Conservation (phyloP, 78 protist species). For the Dictyostelium capitatum region DNA sequence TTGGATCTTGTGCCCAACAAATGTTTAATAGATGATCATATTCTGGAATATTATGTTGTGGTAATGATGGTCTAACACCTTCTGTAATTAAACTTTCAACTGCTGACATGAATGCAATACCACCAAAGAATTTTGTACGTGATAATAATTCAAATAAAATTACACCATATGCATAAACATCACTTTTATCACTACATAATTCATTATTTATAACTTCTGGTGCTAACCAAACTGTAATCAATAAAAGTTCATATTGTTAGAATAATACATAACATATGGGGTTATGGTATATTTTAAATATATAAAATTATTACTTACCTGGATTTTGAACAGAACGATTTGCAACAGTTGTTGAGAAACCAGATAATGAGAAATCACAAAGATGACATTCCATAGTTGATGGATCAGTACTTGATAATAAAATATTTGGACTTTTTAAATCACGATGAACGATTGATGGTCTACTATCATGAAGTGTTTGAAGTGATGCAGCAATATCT, state of each 20-base stretch:
- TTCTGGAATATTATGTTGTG: conserved; percentile 24
- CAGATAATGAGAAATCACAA: conserved; percentile 73
- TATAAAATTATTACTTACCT: too few species aligned
- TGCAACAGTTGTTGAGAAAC: conserved; percentile 60
- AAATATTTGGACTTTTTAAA: conserved; percentile 66
- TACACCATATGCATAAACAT: conserved; percentile 79
- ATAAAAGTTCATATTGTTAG: too few species aligned
- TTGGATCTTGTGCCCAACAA: conserved; percentile 77
- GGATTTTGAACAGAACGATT: conserved; percentile 77
- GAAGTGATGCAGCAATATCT: conserved; percentile 44
- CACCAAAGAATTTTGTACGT: conserved; percentile 38
- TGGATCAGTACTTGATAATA: conserved; percentile 45
- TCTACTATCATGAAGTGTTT: conserved; percentile 52
- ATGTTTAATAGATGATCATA: conserved; percentile 26
- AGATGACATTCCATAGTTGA: conserved; percentile 33
- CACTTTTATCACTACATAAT: conserved; percentile 52
- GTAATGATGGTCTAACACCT: conserved; percentile 79
- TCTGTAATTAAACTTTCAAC: conserved; percentile 64
- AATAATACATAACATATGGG: too few species aligned
- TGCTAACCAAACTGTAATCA: conserved; percentile 86
- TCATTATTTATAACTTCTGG: conserved; percentile 82
- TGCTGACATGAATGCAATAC: conserved; percentile 57
- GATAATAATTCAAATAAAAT: conserved; percentile 65
- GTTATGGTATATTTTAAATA: too few species aligned
- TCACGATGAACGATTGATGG: conserved; percentile 80